Percentiles rank a stretch among this genome's conserved stretches.
These are phyloP conservation scores for Phytopythium helicoides DNA, from an alignment of 352 stramenopile species.

Conservation along the genomic window DNA sequence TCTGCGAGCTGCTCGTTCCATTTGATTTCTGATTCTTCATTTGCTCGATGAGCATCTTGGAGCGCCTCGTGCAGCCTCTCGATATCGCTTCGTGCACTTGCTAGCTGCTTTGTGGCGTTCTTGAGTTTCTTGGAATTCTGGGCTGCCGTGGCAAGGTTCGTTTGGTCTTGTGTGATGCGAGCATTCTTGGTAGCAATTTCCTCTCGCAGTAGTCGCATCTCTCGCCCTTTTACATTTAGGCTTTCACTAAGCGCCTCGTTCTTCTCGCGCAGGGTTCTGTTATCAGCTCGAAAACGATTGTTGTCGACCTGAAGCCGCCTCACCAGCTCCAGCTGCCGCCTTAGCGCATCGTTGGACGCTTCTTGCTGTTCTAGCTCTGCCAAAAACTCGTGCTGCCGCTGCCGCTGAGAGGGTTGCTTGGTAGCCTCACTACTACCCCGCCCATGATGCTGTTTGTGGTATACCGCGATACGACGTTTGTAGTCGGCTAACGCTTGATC, in stretches of 20 bases:
- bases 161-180: conserved; percentile 35
- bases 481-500: conserved; percentile 36
- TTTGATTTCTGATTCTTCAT: conserved; percentile 28
- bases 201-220: conserved; percentile 48
- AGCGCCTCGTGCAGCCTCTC: conserved; percentile 35
- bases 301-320: conserved; percentile 69
- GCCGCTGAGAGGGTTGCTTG: not conserved
- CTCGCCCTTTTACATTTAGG: conserved; percentile 32
- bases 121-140: conserved; percentile 49
- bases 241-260: conserved; percentile 45
- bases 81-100: conserved; percentile 24
- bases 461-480: conserved; percentile 12
- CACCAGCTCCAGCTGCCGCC: conserved; percentile 68
- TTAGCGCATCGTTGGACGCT: conserved; percentile 58
- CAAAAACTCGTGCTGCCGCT: conserved; percentile 11
- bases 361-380: conserved; percentile 51
- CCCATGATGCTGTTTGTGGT: not conserved
- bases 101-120: conserved; percentile 37
- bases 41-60: conserved; percentile 29
- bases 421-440: no score
- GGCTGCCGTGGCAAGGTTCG: conserved; percentile 22
- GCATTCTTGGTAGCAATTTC: conserved; percentile 29
- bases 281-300: conserved; percentile 63
- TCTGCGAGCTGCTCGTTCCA: conserved; percentile 34
- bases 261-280: conserved; percentile 36